These are phyloP conservation scores for Colletotrichum godetiae DNA, from an alignment of 2,329 filamentous ascomycete genomes.

Conservation along the genomic window DNA sequence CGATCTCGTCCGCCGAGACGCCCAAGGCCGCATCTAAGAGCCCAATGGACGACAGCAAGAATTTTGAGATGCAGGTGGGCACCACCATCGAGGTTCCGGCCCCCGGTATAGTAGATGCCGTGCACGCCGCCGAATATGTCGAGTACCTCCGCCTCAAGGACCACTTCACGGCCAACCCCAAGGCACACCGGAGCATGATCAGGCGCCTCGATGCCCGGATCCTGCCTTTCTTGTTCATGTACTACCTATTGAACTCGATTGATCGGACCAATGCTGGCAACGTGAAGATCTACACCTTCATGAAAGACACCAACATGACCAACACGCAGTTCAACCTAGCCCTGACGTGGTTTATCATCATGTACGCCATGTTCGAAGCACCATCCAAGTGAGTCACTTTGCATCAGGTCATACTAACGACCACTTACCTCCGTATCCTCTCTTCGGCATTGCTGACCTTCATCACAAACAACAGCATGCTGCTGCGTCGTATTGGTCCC, in stretches of 20 bases:
- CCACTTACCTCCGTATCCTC: too few species aligned
- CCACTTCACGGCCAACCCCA: not conserved
- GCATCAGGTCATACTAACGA: too few species aligned
- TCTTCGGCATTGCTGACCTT: too few species aligned
- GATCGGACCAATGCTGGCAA: constrained; percentile 5
- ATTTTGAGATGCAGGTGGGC: not conserved
- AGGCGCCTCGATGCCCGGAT: not conserved
- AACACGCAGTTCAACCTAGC: constrained; percentile 4
- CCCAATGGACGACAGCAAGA: constrained; percentile 1
- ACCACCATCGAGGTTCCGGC: not conserved
- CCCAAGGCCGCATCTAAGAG: not conserved
- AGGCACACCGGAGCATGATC: constrained; percentile 3
- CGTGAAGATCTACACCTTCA: constrained; percentile 6
- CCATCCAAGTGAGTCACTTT: constrained; percentile 3
- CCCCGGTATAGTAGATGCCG: too few species aligned
- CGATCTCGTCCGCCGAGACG: not conserved
- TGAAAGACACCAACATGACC: constrained; percentile 6
- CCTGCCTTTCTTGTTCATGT: not conserved
- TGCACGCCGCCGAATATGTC: too few species aligned
- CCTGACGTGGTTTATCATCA: constrained; percentile 7
- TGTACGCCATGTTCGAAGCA: constrained; percentile 4
- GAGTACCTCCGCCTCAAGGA: too few species aligned
- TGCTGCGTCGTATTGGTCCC: too few species aligned
- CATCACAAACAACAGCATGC: too few species aligned
- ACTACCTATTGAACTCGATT: constrained; percentile 7